These are phyloP conservation scores for Osmanthus fragrans DNA, from an alignment of 257 asterid genomes.

Conservation along the genomic window DNA sequence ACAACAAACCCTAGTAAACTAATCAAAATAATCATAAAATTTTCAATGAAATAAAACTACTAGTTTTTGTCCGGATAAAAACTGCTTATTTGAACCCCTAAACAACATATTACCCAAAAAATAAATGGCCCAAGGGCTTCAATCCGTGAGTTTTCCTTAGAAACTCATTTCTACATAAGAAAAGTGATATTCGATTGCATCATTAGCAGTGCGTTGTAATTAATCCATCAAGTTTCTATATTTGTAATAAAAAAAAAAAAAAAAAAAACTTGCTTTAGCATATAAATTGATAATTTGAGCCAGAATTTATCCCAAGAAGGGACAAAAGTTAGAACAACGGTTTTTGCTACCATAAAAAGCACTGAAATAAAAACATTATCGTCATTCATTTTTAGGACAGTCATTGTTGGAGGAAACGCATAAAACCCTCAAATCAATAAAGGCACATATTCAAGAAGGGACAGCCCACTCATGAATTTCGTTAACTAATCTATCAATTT, in stretches of 20 bases:
- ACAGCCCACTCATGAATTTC: constrained; percentile 21
- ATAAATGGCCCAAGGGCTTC: no score
- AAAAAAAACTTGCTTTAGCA: constrained; percentile 9
- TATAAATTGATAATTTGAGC: constrained; percentile 15
- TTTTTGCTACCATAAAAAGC: constrained; percentile 24
- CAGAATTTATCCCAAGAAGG: constrained; percentile 12
- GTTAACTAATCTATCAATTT: constrained; percentile 6
- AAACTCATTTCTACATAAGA: no score
- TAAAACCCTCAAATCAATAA: constrained; percentile 39
- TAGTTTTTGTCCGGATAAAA: no score
- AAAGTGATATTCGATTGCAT: no score
- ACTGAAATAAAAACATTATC: constrained; percentile 23
- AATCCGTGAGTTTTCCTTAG: no score
- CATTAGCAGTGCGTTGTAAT: no score
- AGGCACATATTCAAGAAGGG: constrained; percentile 45
- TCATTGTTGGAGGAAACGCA: constrained; percentile 25
- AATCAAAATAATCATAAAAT: no score
- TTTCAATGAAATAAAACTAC: no score
- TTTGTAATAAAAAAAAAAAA: not conserved
- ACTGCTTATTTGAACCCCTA: no score
- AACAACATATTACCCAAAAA: no score
- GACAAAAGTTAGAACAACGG: not conserved
- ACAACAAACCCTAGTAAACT: no score
- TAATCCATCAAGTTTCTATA: not conserved
- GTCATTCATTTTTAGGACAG: not conserved